These are phyloP conservation scores for Gracilariopsis chorda DNA, from an alignment of 23 red algal species.

Conservation along the genomic window DNA sequence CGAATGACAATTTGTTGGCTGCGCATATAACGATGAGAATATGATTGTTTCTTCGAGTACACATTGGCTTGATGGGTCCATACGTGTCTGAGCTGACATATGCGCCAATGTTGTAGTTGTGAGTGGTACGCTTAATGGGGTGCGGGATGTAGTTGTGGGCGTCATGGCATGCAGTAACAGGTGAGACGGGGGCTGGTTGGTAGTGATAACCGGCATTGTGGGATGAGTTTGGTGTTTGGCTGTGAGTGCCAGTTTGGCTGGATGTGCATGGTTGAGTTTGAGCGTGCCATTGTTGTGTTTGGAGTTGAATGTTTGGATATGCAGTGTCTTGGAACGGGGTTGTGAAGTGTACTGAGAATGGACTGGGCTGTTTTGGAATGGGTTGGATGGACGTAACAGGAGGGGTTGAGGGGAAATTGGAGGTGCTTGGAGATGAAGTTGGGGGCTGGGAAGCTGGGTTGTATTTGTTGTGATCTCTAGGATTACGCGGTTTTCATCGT, in stretches of 20 bases:
- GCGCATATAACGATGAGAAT: background rate
- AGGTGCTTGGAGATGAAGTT: too few species aligned
- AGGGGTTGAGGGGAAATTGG: too few species aligned
- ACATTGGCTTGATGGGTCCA: background rate
- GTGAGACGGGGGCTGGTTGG: background rate
- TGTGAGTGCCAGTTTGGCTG: background rate
- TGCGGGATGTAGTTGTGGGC: background rate
- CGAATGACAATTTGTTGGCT: background rate
- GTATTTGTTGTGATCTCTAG: too few species aligned
- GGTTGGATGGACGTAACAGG: too few species aligned
- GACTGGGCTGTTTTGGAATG: too few species aligned
- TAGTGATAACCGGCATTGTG: background rate
- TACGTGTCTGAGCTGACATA: constrained; percentile 31
- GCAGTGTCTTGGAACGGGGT: too few species aligned
- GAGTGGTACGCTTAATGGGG: background rate
- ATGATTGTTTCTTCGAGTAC: background rate
- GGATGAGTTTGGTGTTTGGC: background rate
- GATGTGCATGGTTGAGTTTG: background rate
- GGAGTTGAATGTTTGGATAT: too few species aligned
- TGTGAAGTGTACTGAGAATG: too few species aligned
- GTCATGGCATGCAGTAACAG: background rate
- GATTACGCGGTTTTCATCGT: too few species aligned
- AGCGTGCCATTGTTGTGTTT: background rate
- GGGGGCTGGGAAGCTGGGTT: too few species aligned
- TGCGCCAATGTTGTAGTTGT: background rate